Evolutionary conservation across 2,329 filamentous ascomycete genomes (phyloP).

Genomic region (Meredithiella fracta): DNA sequence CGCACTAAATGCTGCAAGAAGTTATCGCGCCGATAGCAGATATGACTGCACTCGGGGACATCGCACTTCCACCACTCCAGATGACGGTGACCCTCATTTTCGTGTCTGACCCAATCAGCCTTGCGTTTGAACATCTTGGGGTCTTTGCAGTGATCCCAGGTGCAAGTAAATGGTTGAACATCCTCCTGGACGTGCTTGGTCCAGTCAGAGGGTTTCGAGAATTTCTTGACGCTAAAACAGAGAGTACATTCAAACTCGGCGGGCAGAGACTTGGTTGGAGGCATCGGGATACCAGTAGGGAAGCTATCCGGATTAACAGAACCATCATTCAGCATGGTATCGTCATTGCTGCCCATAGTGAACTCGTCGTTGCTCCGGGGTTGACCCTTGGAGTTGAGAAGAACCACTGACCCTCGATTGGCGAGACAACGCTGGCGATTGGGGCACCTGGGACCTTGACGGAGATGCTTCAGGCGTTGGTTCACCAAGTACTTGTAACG

Average conservation of each 20-base stretch:
- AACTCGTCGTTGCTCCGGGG: slow-evolving; percentile 40
- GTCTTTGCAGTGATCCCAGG: slow-evolving; percentile 66
- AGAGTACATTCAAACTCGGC: slow-evolving; percentile 81
- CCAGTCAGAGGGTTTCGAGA: slow-evolving; percentile 88
- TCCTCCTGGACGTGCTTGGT: slow-evolving; percentile 94
- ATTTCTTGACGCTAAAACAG: slow-evolving; percentile 72
- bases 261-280: slow-evolving; percentile 59
- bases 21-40: slow-evolving; percentile 77
- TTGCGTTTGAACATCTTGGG: slow-evolving; percentile 90
- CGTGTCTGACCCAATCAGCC: slow-evolving; percentile 88
- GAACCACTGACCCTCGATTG: slow-evolving; percentile 46
- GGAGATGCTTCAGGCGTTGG: slow-evolving; percentile 52
- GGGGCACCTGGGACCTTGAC: slow-evolving; percentile 43
- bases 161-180: slow-evolving; percentile 84
- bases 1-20: slow-evolving; percentile 84
- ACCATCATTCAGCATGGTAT: slow-evolving; percentile 52
- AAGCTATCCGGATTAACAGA: slow-evolving; percentile 58
- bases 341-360: slow-evolving; percentile 32
- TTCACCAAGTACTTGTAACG: slow-evolving; percentile 66
- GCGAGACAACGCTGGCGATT: slow-evolving; percentile 47
- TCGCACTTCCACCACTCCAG: slow-evolving; percentile 84
- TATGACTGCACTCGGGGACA: slow-evolving; percentile 63
- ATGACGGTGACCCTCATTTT: slow-evolving; percentile 80
- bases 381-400: slow-evolving; percentile 44
- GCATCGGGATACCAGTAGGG: slow-evolving; percentile 63